These are phyloP conservation scores for Xylaria palmicola DNA, from an alignment of 495 filamentous ascomycete species.

Conservation along the genomic window DNA sequence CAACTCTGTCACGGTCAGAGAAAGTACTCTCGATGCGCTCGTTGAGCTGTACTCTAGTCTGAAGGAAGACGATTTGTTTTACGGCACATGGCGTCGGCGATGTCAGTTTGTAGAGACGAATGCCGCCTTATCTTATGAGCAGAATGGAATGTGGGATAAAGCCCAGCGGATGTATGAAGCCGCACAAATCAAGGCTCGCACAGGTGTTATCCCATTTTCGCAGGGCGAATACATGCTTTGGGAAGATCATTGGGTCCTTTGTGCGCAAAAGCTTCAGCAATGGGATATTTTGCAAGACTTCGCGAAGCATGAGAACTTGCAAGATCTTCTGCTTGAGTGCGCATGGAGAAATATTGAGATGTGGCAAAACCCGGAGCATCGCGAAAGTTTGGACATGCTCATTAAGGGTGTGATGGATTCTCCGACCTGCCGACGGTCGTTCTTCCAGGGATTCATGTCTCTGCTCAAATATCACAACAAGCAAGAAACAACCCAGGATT, in stretches of 20 bases:
- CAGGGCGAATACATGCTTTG: conserved; percentile 97
- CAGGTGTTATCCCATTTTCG: conserved; percentile 88
- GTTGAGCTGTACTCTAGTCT: conserved; percentile 86
- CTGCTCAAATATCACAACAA: conserved; percentile 90
- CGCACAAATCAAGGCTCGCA: conserved; percentile 94
- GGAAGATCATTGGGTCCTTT: conserved; percentile 99
- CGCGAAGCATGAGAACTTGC: conserved; percentile 98
- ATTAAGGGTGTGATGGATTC: conserved; percentile 97
- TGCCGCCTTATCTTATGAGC: conserved; percentile 93
- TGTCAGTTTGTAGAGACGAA: conserved; percentile 97
- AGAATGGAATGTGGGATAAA: conserved; percentile 99
- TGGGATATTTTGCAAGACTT: conserved; percentile 98
- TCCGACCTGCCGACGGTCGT: conserved; percentile 86
- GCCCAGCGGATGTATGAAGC: conserved; percentile 93
- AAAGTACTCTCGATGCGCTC: conserved; percentile 92
- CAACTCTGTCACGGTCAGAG: conserved; percentile 77
- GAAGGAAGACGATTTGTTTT: conserved; percentile 95
- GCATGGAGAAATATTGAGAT: conserved; percentile 92
- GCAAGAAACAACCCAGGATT: conserved; percentile 74
- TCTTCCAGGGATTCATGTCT: conserved; percentile 98
- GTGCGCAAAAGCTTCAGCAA: conserved; percentile 96
- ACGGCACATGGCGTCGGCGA: conserved; percentile 93
- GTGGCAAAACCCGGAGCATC: conserved; percentile 81
- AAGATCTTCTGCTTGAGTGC: conserved; percentile 92
- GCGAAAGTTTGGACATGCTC: conserved; percentile 83